Conservation (phyloP, 2,329 filamentous ascomycete species). For the Ceratocystis papillata region DNA sequence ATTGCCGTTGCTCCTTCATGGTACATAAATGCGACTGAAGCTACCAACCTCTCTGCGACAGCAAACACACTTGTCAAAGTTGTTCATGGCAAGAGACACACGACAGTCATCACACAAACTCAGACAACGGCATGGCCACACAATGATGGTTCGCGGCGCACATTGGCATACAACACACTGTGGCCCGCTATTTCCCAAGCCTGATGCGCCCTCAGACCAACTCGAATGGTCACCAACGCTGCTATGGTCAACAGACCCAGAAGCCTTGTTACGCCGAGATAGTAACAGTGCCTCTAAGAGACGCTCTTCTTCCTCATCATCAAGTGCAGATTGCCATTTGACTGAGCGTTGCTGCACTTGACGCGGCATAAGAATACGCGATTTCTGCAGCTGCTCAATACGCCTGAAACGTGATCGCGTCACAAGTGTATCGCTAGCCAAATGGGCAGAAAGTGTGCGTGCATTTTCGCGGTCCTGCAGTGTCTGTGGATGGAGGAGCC, state of each 20-base stretch:
- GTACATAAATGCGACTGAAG: slow-evolving; percentile 85
- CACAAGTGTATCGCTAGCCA: slow-evolving; percentile 59
- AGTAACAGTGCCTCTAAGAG: slow-evolving; percentile 51
- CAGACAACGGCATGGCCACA: slow-evolving; percentile 93
- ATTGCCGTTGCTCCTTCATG: slow-evolving; percentile 34
- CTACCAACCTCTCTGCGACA: slow-evolving; percentile 80
- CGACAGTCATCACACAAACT: slow-evolving; percentile 92
- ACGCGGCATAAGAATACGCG: slow-evolving; percentile 43
- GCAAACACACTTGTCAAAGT: slow-evolving; percentile 93
- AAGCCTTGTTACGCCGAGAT: slow-evolving; percentile 35
- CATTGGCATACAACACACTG: slow-evolving; percentile 91
- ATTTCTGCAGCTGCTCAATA: slow-evolving; percentile 56
- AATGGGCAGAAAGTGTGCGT: slow-evolving; percentile 65
- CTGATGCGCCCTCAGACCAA: slow-evolving; percentile 32
- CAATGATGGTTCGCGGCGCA: slow-evolving; percentile 73
- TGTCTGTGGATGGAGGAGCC: slow-evolving; percentile 69
- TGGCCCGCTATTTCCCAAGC: slow-evolving; percentile 59
- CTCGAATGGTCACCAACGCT: slow-evolving; percentile 13
- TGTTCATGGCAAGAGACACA: slow-evolving; percentile 88
- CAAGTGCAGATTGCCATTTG: slow-evolving; percentile 18
- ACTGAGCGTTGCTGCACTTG: slow-evolving; percentile 8
- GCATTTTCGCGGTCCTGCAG: slow-evolving; percentile 73
- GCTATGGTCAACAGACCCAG: slow-evolving; percentile 5
- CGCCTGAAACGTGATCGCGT: slow-evolving; percentile 70
- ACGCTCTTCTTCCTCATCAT: slow-evolving; percentile 47